A percentile compares a stretch with the other conserved stretches of the same genome.
These are phyloP conservation scores for Ustilaginoidea virens DNA, from an alignment of 2,329 filamentous ascomycete species.

Conservation along the genomic window DNA sequence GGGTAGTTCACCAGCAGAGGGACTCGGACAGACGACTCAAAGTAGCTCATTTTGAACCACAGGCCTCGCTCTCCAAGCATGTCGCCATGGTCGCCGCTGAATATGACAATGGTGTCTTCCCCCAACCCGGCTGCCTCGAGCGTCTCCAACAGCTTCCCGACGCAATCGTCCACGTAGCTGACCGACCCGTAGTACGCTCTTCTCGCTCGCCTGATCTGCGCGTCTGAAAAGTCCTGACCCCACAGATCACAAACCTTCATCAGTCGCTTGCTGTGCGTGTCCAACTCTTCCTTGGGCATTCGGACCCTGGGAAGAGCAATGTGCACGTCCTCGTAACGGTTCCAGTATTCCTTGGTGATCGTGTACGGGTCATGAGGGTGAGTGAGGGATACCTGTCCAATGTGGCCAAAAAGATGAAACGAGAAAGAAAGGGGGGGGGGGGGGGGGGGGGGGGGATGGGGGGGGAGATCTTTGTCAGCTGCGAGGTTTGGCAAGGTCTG, in stretches of 20 bases:
- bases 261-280: slow-evolving; percentile 74
- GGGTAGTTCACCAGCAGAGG: slow-evolving; percentile 78
- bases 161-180: slow-evolving; percentile 86
- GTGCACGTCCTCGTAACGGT: slow-evolving; percentile 76
- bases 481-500: too few relatives aligned
- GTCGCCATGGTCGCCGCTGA: slow-evolving; percentile 87
- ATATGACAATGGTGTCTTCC: slow-evolving; percentile 80
- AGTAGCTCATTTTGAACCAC: slow-evolving; percentile 98
- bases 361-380: slow-evolving; percentile 93
- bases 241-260: slow-evolving; percentile 77
- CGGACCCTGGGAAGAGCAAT: slow-evolving; percentile 68
- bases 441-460: too few relatives aligned
- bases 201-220: slow-evolving; percentile 72
- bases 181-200: slow-evolving; percentile 87
- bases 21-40: slow-evolving; percentile 78
- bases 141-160: slow-evolving; percentile 65
- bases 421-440: too few relatives aligned
- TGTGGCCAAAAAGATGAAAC: too few relatives aligned
- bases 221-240: slow-evolving; percentile 68
- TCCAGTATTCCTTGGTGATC: slow-evolving; percentile 88
- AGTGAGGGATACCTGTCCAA: slow-evolving; percentile 77
- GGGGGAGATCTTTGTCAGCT: too few relatives aligned
- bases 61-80: slow-evolving; percentile 87
- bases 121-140: slow-evolving; percentile 66
- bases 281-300: slow-evolving; percentile 68